Evolutionary conservation across 352 stramenopile species (phyloP).

Genomic region (Globisporangium middletonii): DNA sequence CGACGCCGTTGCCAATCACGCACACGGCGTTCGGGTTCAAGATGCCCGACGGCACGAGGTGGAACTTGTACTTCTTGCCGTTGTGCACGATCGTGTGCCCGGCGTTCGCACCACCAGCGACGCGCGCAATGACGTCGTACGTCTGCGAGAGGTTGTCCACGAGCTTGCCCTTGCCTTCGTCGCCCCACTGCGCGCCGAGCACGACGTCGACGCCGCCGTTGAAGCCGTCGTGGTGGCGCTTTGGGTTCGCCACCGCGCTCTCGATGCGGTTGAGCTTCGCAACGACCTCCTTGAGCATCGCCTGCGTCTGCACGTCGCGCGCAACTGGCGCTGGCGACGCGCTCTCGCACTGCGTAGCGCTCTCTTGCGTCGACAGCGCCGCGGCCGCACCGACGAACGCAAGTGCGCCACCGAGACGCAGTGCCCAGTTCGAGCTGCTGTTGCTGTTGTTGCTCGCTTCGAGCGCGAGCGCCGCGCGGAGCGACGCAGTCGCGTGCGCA

Average conservation of each 20-base stretch:
- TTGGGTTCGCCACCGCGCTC: conserved; percentile 78
- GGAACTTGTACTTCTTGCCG: conserved; percentile 99
- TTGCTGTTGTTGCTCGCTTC: conserved; percentile 24
- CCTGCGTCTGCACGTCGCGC: conserved; percentile 44
- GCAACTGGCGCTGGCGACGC: conserved; percentile 27
- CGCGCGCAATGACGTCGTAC: conserved; percentile 96
- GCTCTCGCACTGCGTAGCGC: conserved; percentile 25
- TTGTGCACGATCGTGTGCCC: conserved; percentile 99
- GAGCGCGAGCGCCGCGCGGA: conserved; percentile 40
- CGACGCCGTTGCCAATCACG: conserved; percentile 98
- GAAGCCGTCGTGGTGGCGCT: conserved; percentile 56
- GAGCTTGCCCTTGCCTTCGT: conserved; percentile 99
- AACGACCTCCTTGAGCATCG: conserved; percentile 79
- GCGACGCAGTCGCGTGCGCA: conserved; percentile 23
- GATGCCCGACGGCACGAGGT: conserved; percentile 97
- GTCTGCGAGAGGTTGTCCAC: conserved; percentile 91
- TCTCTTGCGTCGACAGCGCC: neutral
- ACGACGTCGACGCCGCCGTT: conserved; percentile 89
- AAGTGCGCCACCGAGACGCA: conserved; percentile 26
- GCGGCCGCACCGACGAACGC: conserved; percentile 20
- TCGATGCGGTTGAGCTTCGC: conserved; percentile 86
- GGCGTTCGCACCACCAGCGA: conserved; percentile 97
- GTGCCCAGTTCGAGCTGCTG: conserved; percentile 12
- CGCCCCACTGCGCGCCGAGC: conserved; percentile 97
- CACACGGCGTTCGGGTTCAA: conserved; percentile 94